Conservation (phyloP, 345 rosid species). For the Balakata baccata region DNA sequence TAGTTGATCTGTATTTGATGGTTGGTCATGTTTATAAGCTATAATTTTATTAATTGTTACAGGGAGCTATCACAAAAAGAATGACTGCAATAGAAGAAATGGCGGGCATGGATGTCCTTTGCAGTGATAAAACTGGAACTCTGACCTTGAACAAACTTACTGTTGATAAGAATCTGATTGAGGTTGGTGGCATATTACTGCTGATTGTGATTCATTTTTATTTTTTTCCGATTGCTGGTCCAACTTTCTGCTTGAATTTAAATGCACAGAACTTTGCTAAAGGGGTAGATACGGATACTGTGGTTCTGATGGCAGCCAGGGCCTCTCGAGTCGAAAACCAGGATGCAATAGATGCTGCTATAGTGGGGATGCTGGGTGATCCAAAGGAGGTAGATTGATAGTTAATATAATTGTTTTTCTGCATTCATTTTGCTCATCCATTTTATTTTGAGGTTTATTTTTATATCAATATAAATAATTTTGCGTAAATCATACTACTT, state of each 20-base stretch:
- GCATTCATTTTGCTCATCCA: background rate
- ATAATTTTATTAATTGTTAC: conserved; percentile 17
- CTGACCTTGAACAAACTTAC: conserved; percentile 90
- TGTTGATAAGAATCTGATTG: conserved; percentile 90
- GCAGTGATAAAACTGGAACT: conserved; percentile 99
- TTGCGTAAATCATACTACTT: background rate
- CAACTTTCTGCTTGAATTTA: conserved; percentile 19
- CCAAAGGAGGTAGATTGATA: conserved; percentile 86
- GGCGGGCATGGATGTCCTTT: conserved; percentile 99
- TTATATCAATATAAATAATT: background rate
- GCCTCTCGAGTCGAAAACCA: conserved; percentile 93
- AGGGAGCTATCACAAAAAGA: conserved; percentile 99
- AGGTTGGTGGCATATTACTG: conserved; percentile 46
- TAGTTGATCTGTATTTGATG: background rate
- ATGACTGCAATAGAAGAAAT: conserved; percentile 99
- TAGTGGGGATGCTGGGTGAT: conserved; percentile 94
- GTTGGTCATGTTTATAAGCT: background rate
- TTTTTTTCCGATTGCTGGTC: background rate
- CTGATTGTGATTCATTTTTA: background rate
- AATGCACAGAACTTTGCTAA: conserved; percentile 70
- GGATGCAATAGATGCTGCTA: conserved; percentile 95
- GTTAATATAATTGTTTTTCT: background rate
- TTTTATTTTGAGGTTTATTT: background rate
- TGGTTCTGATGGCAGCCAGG: conserved; percentile 90
- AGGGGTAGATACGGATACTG: conserved; percentile 84